phyloP scores from a whole-genome alignment of 2,329 filamentous ascomycete species.

The Neonectria faginata region DNA sequence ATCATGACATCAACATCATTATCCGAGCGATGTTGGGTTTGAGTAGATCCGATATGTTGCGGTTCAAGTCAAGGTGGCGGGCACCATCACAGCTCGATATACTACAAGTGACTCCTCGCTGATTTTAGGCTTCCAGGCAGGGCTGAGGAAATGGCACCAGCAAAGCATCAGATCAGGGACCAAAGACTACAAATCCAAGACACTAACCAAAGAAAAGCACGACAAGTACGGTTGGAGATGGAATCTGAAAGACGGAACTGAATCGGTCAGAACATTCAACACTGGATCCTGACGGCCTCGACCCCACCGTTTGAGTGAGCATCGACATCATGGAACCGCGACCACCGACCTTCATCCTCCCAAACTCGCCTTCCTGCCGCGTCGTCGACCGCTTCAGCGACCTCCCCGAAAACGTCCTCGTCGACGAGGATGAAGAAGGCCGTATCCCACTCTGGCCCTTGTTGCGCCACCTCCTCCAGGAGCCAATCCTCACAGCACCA shows the following conservation, averaged over 20 bases:
- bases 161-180: neutral
- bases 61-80: neutral
- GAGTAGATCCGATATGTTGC: too few species aligned
- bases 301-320: neutral
- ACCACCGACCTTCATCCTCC: slow-evolving; percentile 33
- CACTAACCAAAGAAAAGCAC: neutral
- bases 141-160: neutral
- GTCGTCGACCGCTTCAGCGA: slow-evolving; percentile 49
- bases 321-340: slow-evolving; percentile 28
- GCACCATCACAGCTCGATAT: neutral
- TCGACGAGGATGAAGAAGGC: slow-evolving; percentile 42
- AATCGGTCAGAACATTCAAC: neutral
- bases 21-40: neutral
- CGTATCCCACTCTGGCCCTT: slow-evolving; percentile 45
- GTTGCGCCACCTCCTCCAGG: slow-evolving; percentile 38
- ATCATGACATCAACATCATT: neutral
- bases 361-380: slow-evolving; percentile 35
- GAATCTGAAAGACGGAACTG: neutral
- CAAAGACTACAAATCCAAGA: neutral
- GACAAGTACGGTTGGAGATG: neutral
- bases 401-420: slow-evolving; percentile 32
- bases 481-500: slow-evolving; percentile 11
- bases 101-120: neutral
- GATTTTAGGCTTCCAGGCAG: neutral
- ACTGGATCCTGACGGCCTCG: too few species aligned